phyloP scores from a whole-genome alignment of 495 filamentous ascomycete species.

The Penicillium simplicissimum region DNA sequence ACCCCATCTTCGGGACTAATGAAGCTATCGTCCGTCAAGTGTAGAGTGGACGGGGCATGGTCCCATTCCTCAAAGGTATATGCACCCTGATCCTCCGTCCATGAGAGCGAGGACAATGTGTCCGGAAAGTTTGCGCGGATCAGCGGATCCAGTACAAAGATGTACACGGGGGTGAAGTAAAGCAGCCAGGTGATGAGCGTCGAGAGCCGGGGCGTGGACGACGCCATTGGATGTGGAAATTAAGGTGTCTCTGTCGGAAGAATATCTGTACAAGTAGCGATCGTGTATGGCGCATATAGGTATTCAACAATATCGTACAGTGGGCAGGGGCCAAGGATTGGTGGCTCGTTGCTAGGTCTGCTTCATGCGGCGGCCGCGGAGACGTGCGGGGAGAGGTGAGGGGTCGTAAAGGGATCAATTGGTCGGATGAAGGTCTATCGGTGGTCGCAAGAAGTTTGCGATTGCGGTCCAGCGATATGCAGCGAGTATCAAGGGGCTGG shows the following conservation, averaged over 20 bases:
- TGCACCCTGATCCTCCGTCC: background rate
- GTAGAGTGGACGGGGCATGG: constrained; percentile 20
- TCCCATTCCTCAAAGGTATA: constrained; percentile 23
- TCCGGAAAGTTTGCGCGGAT: constrained; percentile 19
- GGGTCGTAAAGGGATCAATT: constrained; percentile 6
- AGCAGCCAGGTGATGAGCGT: constrained; percentile 38
- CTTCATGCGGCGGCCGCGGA: background rate
- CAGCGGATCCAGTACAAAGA: constrained; percentile 36
- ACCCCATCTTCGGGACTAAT: constrained; percentile 35
- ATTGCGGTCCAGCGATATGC: background rate
- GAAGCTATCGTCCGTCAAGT: constrained; percentile 37
- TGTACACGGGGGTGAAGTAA: constrained; percentile 44
- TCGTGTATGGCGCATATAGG: background rate
- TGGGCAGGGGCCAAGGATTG: background rate
- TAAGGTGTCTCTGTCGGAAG: background rate
- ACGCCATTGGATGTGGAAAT: constrained; percentile 20
- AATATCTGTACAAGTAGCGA: background rate
- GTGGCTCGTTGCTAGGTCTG: background rate
- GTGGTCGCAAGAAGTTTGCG: background rate
- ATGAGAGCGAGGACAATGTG: background rate
- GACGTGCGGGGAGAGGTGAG: background rate
- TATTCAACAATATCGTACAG: background rate
- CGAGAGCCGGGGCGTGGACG: constrained; percentile 31
- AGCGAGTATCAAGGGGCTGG: background rate
- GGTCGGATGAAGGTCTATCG: background rate